Evolutionary conservation across 2,329 filamentous ascomycete species (phyloP), one percentile per base, ranked within the genome.

Genomic region (Ciborinia camelliae): DNA sequence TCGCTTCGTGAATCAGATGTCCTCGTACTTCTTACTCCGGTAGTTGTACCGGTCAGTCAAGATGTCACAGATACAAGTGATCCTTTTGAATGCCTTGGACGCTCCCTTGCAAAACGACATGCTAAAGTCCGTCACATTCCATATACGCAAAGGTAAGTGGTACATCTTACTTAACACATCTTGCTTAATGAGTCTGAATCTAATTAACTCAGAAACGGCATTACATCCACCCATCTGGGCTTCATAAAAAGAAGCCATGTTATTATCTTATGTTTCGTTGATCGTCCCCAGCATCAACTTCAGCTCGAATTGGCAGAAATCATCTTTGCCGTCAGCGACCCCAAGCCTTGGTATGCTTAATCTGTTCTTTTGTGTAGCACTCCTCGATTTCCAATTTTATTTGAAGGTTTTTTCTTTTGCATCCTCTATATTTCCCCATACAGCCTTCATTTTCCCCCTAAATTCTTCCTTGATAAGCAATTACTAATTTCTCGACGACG

Each of bases 21-120:
- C n/a, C 77, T 89, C n/a, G 77, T 90, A 59, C 81, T 88, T 54
- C 75, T 88, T 41, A 86, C 87, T 7, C 86, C 86, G 1, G 81
- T 82, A 32, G 81, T 84, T 41, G 73, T 80, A 28, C 84, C 80
- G 54, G 73, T 77, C 67, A 78, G 76, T 69, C 76, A 75, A 66
- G 76, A 76, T 68, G 70, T 77, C 52, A 71, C 76, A 52, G 78
- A 79, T 66, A 76, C 75, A 52, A 80, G 77, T 71, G 90, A 93
- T 73, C 90, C 90, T 0, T 92, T 92, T 72, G 89, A 92, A 75
- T 81, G 84, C 18, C 79, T 93, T 23, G 90, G 90, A 26, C 81
- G 82, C 67, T 83, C 85, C 52, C 75, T 93, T 57, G 84, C 85
- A 57, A 79, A 77, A 57, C 80, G 83, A 69, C 86, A 90, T 71